phyloP scores from a whole-genome alignment of 2,329 filamentous ascomycete genomes.

The Trichophyton verrucosum region DNA sequence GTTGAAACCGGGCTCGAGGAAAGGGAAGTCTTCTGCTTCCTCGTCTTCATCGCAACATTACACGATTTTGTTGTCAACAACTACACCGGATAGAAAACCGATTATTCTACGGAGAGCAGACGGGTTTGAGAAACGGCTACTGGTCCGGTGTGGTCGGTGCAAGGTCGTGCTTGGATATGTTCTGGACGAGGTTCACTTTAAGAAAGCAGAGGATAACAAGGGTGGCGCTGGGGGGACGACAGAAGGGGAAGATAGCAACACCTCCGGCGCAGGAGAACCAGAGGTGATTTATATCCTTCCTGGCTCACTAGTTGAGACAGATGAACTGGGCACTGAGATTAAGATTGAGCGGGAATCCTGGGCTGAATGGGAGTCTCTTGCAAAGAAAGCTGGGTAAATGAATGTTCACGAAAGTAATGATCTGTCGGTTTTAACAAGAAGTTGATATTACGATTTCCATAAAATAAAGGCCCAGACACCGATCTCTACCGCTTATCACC shows the following conservation, averaged over 20 bases:
- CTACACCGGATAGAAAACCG: slow-evolving; percentile 36
- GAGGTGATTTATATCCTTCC: slow-evolving; percentile 49
- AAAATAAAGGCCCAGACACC: not conserved
- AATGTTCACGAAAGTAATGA: not conserved
- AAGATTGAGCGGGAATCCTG: slow-evolving; percentile 26
- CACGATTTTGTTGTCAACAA: slow-evolving; percentile 42
- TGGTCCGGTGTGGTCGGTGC: slow-evolving; percentile 50
- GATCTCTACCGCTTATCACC: not conserved
- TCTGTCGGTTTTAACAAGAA: not conserved
- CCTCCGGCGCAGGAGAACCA: not conserved
- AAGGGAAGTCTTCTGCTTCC: slow-evolving; percentile 4
- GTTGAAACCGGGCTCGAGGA: slow-evolving; percentile 15
- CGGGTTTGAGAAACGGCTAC: slow-evolving; percentile 54
- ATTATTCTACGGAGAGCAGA: slow-evolving; percentile 45
- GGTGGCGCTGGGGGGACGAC: slow-evolving; percentile 10
- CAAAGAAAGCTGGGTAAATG: not conserved
- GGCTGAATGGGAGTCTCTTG: slow-evolving; percentile 20
- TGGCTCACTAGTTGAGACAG: slow-evolving; percentile 46
- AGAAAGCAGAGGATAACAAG: slow-evolving; percentile 12
- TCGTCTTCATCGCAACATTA: slow-evolving; percentile 20
- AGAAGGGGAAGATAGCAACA: slow-evolving; percentile 12
- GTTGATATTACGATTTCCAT: not conserved
- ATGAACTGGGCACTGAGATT: slow-evolving; percentile 38
- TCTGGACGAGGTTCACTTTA: slow-evolving; percentile 42
- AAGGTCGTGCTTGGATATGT: slow-evolving; percentile 50